Evolutionary conservation across 208 protist genomes (phyloP).

Genomic region (Acanthamoeba lenticulata): DNA sequence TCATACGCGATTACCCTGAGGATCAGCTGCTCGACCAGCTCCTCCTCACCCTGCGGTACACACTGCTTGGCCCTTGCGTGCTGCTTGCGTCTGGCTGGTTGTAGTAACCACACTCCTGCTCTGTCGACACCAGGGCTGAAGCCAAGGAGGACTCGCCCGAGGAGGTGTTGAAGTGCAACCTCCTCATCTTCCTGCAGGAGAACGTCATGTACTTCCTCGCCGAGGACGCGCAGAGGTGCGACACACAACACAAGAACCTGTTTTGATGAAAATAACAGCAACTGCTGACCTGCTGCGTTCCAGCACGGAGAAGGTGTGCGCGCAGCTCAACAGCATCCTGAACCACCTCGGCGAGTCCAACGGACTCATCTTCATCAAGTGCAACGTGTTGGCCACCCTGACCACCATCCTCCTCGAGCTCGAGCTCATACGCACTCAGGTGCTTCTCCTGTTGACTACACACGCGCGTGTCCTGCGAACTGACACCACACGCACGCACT

Average conservation of each 20-base stretch:
- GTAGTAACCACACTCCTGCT: too few species aligned
- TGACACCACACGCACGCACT: neutral
- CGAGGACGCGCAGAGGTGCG: slow-evolving; percentile 7
- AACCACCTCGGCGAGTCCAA: slow-evolving; percentile 11
- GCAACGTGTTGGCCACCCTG: slow-evolving; percentile 55
- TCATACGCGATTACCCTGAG: slow-evolving; percentile 50
- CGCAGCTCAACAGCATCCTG: slow-evolving; percentile 35
- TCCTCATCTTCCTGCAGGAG: slow-evolving; percentile 63
- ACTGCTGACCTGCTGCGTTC: neutral
- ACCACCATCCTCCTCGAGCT: slow-evolving; percentile 62
- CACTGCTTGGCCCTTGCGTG: neutral
- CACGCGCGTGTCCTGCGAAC: neutral
- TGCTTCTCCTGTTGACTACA: neutral
- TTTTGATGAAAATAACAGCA: neutral
- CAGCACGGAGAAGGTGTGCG: slow-evolving; percentile 52
- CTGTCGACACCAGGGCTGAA: slow-evolving; percentile 26
- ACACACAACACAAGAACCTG: neutral
- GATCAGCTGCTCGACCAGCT: slow-evolving; percentile 50
- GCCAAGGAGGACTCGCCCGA: slow-evolving; percentile 34
- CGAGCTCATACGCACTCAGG: slow-evolving; percentile 57
- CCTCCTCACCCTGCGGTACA: neutral
- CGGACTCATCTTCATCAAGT: slow-evolving; percentile 33
- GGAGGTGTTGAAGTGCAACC: slow-evolving; percentile 53
- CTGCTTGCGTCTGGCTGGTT: neutral
- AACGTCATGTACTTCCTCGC: slow-evolving; percentile 60